Evolutionary conservation across 805 yeast genomes (phyloP), one percentile per base, ranked within the genome.

Genomic region (Wickerhamomyces ciferrii): DNA sequence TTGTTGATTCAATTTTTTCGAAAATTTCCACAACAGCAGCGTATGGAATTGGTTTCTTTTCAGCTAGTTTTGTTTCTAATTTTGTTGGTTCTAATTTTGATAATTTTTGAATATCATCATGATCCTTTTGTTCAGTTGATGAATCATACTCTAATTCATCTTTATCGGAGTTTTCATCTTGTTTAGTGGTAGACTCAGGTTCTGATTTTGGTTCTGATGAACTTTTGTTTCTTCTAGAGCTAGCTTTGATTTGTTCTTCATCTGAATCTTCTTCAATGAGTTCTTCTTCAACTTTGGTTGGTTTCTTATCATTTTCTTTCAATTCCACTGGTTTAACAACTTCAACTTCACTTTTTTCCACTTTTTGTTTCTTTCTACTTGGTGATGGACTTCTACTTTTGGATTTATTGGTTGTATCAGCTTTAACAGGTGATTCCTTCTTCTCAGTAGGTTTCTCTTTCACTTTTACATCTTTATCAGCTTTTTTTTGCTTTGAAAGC

Each of bases 1-100:
- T 74, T 29, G 90, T 95, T 2, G 74, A 66, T 60, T 91, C 98
- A 44, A 94, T 75, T 46, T 77, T 71, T 50, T 86, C 89, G 67
- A 92, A 92, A 4, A 87, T 78, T 6, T 76, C 75, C 23, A 85
- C 77, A 15, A 71, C 61, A 2, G 67, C 68, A 10, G 68, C 56
- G 45, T 68, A 71, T 13, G 67, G 66, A 13, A 71, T 61, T 19
- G 62, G 63, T 40, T 53, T 51, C 2, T 43, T 17, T 1, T 18
- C 31, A 17, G 46, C 4, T 21, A 41, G 8, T 23, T 48, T 19
- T 18, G 43, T 47, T 13, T 27, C 36, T 14, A 39, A 8, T 20
- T 34, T 15, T 0, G 47, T 36, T 1, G 48, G 5, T 9, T 48
- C 53, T 37, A 49, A 32, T 29, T 48, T 53, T 29, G 56, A 37